Base-by-base conservation (phyloP, 441 rosid genomes). In the Adansonia grandidieri region DNA sequence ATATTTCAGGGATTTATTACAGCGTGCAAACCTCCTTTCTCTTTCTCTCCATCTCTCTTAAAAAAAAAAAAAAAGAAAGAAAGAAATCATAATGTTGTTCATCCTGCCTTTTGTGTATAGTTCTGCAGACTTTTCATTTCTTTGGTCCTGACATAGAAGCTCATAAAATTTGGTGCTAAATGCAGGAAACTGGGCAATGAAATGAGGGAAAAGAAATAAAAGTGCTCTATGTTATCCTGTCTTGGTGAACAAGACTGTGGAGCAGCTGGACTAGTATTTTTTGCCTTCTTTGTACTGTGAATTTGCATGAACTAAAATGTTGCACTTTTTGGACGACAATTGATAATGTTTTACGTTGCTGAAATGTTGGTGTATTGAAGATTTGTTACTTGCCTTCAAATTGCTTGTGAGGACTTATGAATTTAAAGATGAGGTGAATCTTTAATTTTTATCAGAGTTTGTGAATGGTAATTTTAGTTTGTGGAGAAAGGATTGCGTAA, bases 121-220 rank as follows among this genome's bases (percentile, higher is more conserved):
- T 45, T 51, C 22, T 71, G 15, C 62, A 2, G 48, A 4, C 48
- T 4, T 32, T 54, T 28, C 3, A 56, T 40, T 37, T 19, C 64
- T n/a, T 37, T 72, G 51, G 4, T 37, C 17, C n/a, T 32, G 32
- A 54, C 48, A n/a, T 71, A 32, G 48, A 54, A 32, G 48, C 63
- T 37, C 50, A 32, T 71, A 28, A 32, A n/a, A n/a, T 54, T 32
- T 5, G 50, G 14, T 54, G 48, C 14, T 37, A 32, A 71, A 53
- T 47, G 77, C 56, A 74, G 70, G 77, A 61, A 74, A 47, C 56
- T 60, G 47, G 77, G n/a, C 28, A 62, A 44, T 0, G n/a, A 22
- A 48, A n/a, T n/a, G 10, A 47, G 45, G 24, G 44, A 45, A 15
- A 74, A 74, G 70, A 63, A 74, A 74, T 74, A 74, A 60, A 45